Base-by-base conservation (phyloP, 2,329 filamentous ascomycete species). In the Fusarium caatingaense region DNA sequence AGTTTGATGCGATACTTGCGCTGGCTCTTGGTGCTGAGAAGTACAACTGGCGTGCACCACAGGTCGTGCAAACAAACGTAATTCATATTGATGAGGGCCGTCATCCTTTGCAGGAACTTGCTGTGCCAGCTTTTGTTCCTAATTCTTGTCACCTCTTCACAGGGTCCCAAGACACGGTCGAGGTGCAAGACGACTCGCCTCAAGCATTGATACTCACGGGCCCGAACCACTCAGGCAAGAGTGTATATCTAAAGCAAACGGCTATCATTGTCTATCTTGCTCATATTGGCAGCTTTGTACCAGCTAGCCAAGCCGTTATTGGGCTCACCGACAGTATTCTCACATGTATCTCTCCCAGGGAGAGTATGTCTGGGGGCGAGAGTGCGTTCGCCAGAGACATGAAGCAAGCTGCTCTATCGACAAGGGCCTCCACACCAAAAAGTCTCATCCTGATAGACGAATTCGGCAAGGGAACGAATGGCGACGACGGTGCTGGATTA, bases 201-300 rank as follows among this genome's bases (percentile, higher is more conserved):
- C 93, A 87, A 69, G 91, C 93, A 81, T 78, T 98, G 15, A 82
- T 98, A 8, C 80, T 99, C 74, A 98, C 96, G 0, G 96, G 96
- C 0, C 94, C 96, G 7, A 99, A 99, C 73, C 97, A 96, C 78
- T 98, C 96, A 0, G 96, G 96, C 1, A 99, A 99, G 79, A 98
- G 94, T 72, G 89, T 98, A 0, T 98, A 97, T 79, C 86, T 98
- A 76, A 99, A 97, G 79, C 95, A 99, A 78, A 88, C 93, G 32
- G 96, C 94, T 7, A 83, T 98, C 51, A 96, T 97, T 62, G 90
- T 97, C 16, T 98, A 96, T 76, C 87, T 99, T 79, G 93, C 96
- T 1, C 96, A 99, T 76, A 88, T 97, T 56, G 96, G 96, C 54
- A 95, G 93, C 77, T 98, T 93, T 77, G 93, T 99, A 2, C 95